phyloP scores from a whole-genome alignment of 75 land plant genomes.

The Picea glauca region DNA sequence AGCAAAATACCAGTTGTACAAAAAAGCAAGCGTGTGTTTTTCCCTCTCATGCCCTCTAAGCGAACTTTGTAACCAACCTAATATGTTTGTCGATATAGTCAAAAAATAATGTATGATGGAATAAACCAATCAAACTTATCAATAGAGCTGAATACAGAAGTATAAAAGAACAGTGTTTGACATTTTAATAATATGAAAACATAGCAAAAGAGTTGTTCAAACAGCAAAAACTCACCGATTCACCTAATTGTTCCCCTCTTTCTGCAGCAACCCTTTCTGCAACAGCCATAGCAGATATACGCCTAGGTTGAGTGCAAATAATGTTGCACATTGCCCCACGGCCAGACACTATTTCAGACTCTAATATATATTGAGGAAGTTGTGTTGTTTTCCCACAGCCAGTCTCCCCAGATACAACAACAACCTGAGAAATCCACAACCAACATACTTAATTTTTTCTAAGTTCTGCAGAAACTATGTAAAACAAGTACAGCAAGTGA shows the following conservation, averaged over 20 bases:
- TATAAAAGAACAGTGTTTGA: neutral
- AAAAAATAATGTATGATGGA: neutral
- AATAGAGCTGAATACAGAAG: neutral
- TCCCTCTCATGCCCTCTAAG: conserved; percentile 27
- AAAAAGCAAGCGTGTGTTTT: conserved; percentile 31
- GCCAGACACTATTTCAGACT: conserved; percentile 24
- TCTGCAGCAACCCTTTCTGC: conserved; percentile 36
- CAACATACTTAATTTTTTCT: neutral
- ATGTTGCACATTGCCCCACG: conserved; percentile 27
- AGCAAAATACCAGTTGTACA: conserved; percentile 39
- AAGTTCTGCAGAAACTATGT: conserved; percentile 1
- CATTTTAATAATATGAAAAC: neutral
- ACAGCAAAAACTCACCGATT: conserved; percentile 23
- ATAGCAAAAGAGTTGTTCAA: conserved; percentile 5
- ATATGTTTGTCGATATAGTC: neutral
- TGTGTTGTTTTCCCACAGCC: conserved; percentile 41
- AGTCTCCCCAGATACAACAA: conserved; percentile 32
- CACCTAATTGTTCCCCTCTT: conserved; percentile 31
- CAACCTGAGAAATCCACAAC: conserved; percentile 11
- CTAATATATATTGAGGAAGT: conserved; percentile 37
- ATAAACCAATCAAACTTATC: neutral
- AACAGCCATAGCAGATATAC: conserved; percentile 31
- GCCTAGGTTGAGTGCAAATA: conserved; percentile 39
- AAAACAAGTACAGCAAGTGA: neutral
- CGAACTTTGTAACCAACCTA: conserved; percentile 42